Conservation (phyloP, 768 basidiomycete genomes). For the Multifurca ochricompacta region DNA sequence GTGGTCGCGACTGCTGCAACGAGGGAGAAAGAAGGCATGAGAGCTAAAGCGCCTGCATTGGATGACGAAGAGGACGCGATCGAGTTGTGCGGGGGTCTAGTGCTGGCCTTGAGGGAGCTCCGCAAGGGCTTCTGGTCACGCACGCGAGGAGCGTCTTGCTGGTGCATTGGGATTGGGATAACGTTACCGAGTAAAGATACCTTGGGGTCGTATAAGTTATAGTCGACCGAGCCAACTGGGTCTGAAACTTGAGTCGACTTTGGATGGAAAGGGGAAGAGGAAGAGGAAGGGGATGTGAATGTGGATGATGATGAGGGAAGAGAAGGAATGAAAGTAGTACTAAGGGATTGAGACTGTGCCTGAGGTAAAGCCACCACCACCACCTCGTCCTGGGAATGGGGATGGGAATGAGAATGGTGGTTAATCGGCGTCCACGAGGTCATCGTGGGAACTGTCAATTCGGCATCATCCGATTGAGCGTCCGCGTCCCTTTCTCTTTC, state of each 20-base stretch:
- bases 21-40: slow-evolving; percentile 14
- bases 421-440: slow-evolving; percentile 2
- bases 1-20: slow-evolving; percentile 22
- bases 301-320: background rate
- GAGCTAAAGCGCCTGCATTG: background rate
- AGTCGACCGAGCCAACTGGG: background rate
- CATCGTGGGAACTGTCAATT: slow-evolving; percentile 7
- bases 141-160: slow-evolving; percentile 16
- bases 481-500: background rate
- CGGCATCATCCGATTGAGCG: background rate
- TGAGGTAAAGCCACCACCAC: too few relatives aligned
- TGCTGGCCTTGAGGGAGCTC: slow-evolving; percentile 17
- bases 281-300: background rate
- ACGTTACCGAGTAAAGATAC: slow-evolving; percentile 8
- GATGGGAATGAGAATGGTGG: background rate
- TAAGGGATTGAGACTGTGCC: background rate
- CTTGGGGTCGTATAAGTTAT: slow-evolving; percentile 17
- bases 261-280: background rate
- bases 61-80: slow-evolving; percentile 18
- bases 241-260: slow-evolving; percentile 4
- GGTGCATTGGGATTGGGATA: slow-evolving; percentile 14
- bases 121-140: slow-evolving; percentile 17
- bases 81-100: slow-evolving; percentile 11
- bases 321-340: background rate
- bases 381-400: too few relatives aligned